A percentile compares a stretch with the other conserved stretches of the same genome.
Evolutionary conservation across 495 filamentous ascomycete species (phyloP).

Genomic region (Penicillium coprophilum): DNA sequence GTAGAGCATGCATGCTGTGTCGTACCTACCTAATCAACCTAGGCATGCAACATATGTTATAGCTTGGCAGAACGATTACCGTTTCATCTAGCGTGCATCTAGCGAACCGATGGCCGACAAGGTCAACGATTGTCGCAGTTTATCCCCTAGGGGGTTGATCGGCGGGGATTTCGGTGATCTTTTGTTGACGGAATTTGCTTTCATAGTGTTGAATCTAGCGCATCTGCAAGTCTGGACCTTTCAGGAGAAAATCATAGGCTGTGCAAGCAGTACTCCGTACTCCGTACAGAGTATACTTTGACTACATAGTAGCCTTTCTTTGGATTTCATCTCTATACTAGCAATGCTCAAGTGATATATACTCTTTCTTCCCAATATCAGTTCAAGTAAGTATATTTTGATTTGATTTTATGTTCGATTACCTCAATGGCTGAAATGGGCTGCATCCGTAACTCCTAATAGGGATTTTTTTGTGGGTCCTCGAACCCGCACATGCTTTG

Average conservation of each 20-base stretch:
- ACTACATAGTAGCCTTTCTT: neutral
- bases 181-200: neutral
- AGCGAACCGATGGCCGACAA: neutral
- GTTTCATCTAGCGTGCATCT: conserved; percentile 7
- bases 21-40: neutral
- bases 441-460: neutral
- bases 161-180: neutral
- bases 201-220: neutral
- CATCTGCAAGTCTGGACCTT: neutral
- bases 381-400: neutral
- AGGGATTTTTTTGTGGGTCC: neutral
- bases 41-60: neutral
- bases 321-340: neutral
- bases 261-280: neutral
- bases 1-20: neutral
- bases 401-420: neutral
- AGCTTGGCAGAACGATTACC: conserved; percentile 2
- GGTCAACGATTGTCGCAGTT: neutral
- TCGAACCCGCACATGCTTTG: conserved; percentile 2
- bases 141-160: conserved; percentile 1
- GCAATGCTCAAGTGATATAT: no score
- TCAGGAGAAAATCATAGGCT: neutral
- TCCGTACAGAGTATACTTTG: no score
- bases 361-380: neutral
- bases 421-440: conserved; percentile 8